Percentiles rank a stretch among this genome's conserved stretches.
These are phyloP conservation scores for Salix viminalis DNA, from an alignment of 345 rosid genomes.

Conservation along the genomic window DNA sequence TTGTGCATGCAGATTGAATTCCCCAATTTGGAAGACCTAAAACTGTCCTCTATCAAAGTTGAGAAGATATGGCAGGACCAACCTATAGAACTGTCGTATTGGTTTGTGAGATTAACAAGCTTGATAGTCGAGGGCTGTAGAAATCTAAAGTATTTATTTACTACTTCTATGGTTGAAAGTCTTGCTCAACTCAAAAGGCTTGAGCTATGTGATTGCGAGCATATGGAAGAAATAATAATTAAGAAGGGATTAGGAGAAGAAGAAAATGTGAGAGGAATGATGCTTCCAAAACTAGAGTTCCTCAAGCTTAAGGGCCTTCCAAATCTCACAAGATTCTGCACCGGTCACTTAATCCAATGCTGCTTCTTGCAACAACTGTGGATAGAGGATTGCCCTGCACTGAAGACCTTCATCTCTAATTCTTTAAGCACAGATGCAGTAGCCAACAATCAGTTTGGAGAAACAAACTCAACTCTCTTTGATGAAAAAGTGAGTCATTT, in stretches of 20 bases:
- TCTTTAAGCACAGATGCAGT: neutral
- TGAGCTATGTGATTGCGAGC: neutral
- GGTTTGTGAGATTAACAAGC: neutral
- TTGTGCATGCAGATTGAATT: conserved; percentile 5
- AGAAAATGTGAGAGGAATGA: neutral
- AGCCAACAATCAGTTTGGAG: neutral
- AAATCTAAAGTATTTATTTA: conserved; percentile 6
- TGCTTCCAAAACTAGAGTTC: neutral
- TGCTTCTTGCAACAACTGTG: neutral
- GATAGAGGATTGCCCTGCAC: neutral
- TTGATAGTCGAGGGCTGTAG: neutral
- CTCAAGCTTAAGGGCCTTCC: neutral
- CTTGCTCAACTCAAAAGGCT: neutral
- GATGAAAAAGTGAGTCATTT: conserved; percentile 4
- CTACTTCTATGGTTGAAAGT: neutral
- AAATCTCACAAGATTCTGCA: neutral
- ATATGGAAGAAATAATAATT: neutral
- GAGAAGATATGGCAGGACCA: conserved; percentile 6
- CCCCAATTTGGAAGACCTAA: neutral
- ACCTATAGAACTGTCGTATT: neutral
- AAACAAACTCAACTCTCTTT: neutral
- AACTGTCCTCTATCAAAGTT: neutral
- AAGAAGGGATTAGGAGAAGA: neutral
- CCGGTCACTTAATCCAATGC: neutral
- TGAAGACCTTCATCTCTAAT: neutral